A percentile compares a stretch with the other conserved stretches of the same genome.
These are phyloP conservation scores for Dillenia turbinata DNA, from an alignment of 164 flowering plant species.

Conservation along the genomic window DNA sequence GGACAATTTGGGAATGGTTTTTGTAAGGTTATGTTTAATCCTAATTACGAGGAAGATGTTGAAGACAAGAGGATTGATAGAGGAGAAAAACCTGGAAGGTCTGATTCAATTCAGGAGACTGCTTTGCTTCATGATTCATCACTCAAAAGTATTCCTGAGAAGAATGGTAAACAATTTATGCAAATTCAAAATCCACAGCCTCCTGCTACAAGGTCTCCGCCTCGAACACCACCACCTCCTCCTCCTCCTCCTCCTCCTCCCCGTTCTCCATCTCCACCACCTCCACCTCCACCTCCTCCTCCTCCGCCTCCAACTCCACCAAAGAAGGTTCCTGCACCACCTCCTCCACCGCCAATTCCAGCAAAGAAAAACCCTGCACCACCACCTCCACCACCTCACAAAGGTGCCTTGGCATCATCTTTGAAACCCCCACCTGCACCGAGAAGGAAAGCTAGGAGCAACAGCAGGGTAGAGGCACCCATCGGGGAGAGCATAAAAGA, in stretches of 20 bases:
- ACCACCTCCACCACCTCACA: slow-evolving; percentile 43
- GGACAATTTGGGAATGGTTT: slow-evolving; percentile 22
- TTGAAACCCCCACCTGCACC: slow-evolving; percentile 39
- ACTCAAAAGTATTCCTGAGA: not conserved
- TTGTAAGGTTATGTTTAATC: slow-evolving; percentile 21
- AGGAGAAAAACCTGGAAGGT: slow-evolving; percentile 5
- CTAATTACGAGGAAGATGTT: slow-evolving; percentile 3
- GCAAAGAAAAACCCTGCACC: slow-evolving; percentile 22
- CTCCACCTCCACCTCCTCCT: slow-evolving; percentile 16
- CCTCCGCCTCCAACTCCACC: slow-evolving; percentile 25
- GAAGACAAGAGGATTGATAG: slow-evolving; percentile 14
- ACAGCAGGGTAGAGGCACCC: slow-evolving; percentile 15
- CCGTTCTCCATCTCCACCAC: slow-evolving; percentile 26
- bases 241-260: slow-evolving; percentile 20
- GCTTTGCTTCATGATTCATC: slow-evolving; percentile 33
- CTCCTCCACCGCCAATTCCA: slow-evolving; percentile 34
- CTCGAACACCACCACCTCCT: slow-evolving; percentile 20
- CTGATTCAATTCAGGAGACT: slow-evolving; percentile 30
- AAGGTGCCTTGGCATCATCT: slow-evolving; percentile 15
- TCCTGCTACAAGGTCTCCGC: slow-evolving; percentile 10
- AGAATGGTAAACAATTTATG: slow-evolving; percentile 4
- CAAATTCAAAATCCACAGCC: slow-evolving; percentile 10
- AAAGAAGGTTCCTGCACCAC: slow-evolving; percentile 21
- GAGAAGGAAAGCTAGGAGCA: slow-evolving; percentile 17
- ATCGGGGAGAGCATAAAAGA: slow-evolving; percentile 13